Evolutionary conservation across 2,329 filamentous ascomycete species (phyloP), one percentile per base, ranked within the genome.

Genomic region (Beauveria bassiana): DNA sequence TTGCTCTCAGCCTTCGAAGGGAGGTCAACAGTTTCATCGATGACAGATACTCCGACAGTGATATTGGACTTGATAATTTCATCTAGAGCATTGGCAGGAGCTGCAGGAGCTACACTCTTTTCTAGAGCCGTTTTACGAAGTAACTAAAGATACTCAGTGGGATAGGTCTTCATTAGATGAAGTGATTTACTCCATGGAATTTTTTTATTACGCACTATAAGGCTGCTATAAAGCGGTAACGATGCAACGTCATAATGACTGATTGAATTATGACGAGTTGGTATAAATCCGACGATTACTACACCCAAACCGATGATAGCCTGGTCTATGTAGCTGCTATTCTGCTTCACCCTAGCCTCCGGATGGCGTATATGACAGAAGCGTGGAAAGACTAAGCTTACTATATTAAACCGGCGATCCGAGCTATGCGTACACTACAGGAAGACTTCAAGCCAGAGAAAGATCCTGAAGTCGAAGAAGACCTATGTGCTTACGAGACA

Each of bases 21-120:
- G 46, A 57, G 31, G 26, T 63, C 31, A 52, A 52, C 34, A 42
- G 57, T 34, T 61, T 45, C 43, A 52, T 53, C 22, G 52, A 56
- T 40, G 47, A 56, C 22, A 38, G 52, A 45, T 57, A 61, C 34
- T 50, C 45, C 16, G 45, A 34, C 18, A 40, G 43, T 22, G 58
- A 61, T 38, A 50, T 62, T 43, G 45, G 47, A 53, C 55, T 60
- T 31, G 56, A 61, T 54, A 61, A 56, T 45, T 63, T 50, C 28
- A 50, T 40, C 56, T 28, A 18, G 49, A 63, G 20, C 34, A 63
- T 20, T 63, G 57, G 57, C 26, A 52, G 46, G 54, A 61, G 34
- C 61, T 63, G 22, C 28, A 51, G 31, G 38, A 63, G 31, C 46
- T 53, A 40, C 50, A 53, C 20, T 31, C 31, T 46, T 61, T 61